A percentile compares a stretch with the other conserved stretches of the same genome.
Conservation (phyloP, 176 grass and related monocot genomes). For the Dendrocalamus sinicus region DNA sequence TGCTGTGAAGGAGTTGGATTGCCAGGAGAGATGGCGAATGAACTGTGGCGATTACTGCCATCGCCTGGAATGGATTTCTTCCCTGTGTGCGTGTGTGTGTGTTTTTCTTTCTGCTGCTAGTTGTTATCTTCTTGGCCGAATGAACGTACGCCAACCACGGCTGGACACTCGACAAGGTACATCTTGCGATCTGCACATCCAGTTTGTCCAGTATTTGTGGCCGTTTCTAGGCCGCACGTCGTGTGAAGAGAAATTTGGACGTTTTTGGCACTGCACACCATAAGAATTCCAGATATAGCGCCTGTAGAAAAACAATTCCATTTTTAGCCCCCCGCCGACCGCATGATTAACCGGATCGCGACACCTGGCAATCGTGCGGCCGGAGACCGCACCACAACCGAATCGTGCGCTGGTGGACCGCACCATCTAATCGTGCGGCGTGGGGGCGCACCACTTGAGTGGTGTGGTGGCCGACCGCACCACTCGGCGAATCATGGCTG, state of each 20-base stretch:
- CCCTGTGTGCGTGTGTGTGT: not conserved
- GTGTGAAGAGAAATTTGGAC: not conserved
- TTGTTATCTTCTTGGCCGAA: constrained; percentile 16
- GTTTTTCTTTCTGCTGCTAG: not conserved
- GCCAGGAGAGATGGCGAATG: not conserved
- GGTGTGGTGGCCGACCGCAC: no score
- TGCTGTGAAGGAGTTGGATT: not conserved
- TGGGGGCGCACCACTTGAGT: no score
- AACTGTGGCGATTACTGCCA: constrained; percentile 1
- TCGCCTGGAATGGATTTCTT: not conserved
- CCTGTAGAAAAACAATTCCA: no score
- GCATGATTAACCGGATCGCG: no score
- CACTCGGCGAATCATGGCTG: no score
- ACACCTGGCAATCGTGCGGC: no score
- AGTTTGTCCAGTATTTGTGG: not conserved
- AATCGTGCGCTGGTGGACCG: no score
- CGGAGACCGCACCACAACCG: no score
- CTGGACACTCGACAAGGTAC: not conserved
- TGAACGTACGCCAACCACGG: constrained; percentile 3
- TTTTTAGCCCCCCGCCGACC: no score
- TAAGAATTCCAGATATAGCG: no score
- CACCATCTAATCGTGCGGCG: no score
- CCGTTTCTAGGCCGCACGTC: not conserved
- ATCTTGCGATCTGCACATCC: not conserved
- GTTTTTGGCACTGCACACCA: no score